Base-by-base conservation (phyloP, 2,329 filamentous ascomycete species). In the Sphaceloma murrayae region DNA sequence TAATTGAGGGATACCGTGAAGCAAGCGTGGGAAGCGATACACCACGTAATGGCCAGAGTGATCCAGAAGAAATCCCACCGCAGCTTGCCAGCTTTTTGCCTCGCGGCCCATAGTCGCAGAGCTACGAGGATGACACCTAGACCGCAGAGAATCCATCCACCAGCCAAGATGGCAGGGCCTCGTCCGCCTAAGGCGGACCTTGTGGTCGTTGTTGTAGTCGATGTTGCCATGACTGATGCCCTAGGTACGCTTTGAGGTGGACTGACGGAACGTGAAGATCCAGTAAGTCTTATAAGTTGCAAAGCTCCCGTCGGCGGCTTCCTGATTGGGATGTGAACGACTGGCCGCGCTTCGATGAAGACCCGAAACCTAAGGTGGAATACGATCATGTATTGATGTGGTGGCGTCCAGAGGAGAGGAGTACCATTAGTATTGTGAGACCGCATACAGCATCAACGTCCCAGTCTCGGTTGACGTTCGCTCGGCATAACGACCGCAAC, bases 21-120 rank as follows among this genome's bases (percentile, higher is more conserved):
- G 42, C 29, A 34, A 7, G 30, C 29, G 13, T 33, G 29, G n/a
- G 42, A 34, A 6, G 31, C 31, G 21, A 45, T 27, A 33, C 42
- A 21, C 27, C 29, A 45, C 14, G 34, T 11, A 13, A 18, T 34
- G n/a, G 16, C 29, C 2, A 34, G 8, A 3, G 14, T 19, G 8
- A 33, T 33, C 42, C 42, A 45, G 18, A 45, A 13, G 42, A 45
- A 45, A 26, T 45, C 42, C 42, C 42, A 45, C 34, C 42, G 29
- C 19, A 32, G 21, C 13, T 45, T 45, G 42, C 42, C 42, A 26
- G 29, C 31, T 18, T 32, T 45, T 14, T 45, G 21, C 19, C 42
- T 45, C 2, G 42, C 36, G 5, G 18, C 36, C 36, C 22, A 40
- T 2, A 40, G 36, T 24, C 42, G 42, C 3, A 45, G 42, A 9